These are phyloP conservation scores for Botrytis fabae DNA, from an alignment of 2,329 filamentous ascomycete species.

Conservation along the genomic window DNA sequence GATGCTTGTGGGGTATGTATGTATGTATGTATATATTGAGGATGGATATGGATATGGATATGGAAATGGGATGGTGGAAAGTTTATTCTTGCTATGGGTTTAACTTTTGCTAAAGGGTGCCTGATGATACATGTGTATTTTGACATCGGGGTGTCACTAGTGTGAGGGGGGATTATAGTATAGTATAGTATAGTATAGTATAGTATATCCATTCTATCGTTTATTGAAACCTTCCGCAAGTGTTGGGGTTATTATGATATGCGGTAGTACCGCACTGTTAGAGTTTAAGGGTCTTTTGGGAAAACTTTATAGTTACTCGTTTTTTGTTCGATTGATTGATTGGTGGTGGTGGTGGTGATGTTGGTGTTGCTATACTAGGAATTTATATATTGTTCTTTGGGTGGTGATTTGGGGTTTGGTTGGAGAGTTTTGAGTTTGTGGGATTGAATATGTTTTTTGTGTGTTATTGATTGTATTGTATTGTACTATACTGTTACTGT, in stretches of 20 bases:
- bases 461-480: fast-evolving
- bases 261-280: neutral
- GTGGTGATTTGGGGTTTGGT: neutral
- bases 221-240: neutral
- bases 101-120: too few species aligned
- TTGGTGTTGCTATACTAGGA: neutral
- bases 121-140: neutral
- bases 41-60: neutral
- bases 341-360: neutral
- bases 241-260: neutral
- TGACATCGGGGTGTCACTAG: neutral
- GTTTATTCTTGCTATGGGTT: neutral
- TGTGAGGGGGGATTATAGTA: neutral
- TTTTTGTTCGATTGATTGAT: neutral
- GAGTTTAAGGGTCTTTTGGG: neutral
- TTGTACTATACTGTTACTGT: neutral
- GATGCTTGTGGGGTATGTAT: neutral
- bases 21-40: neutral
- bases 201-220: neutral
- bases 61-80: neutral
- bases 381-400: fast-evolving
- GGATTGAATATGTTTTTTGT: neutral
- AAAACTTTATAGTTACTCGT: neutral
- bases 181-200: neutral
- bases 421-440: neutral